Evolutionary conservation across 495 filamentous ascomycete species (phyloP).

Genomic region (Astrothelium subdiscretum): DNA sequence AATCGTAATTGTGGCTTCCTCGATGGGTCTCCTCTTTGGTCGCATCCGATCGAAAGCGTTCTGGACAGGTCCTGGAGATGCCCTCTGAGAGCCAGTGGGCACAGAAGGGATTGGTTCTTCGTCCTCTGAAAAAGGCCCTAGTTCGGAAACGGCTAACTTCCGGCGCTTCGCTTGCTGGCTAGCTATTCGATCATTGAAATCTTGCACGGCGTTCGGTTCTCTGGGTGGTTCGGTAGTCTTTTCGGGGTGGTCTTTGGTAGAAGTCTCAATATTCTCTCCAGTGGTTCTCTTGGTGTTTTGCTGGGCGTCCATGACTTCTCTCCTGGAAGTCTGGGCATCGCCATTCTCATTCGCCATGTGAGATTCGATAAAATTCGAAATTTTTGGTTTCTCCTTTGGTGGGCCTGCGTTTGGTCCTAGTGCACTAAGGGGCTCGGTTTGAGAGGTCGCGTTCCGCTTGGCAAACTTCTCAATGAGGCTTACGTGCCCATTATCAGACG

Average conservation of each 20-base stretch:
- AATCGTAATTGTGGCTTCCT: conserved; percentile 81
- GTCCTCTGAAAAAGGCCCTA: neutral
- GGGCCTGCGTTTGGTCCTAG: neutral
- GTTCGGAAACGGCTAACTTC: neutral
- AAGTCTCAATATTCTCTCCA: neutral
- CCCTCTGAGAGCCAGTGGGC: conserved; percentile 12
- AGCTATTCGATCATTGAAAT: conserved; percentile 31
- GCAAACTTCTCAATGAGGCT: conserved; percentile 27
- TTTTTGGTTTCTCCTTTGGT: neutral
- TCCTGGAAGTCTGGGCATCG: neutral
- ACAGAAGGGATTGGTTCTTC: conserved; percentile 11
- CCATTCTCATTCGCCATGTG: neutral
- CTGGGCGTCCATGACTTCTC: neutral
- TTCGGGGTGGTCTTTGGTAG: neutral
- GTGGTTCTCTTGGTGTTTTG: neutral
- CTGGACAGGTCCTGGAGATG: conserved; percentile 41
- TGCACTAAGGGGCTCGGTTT: neutral
- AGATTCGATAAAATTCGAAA: neutral
- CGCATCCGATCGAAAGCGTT: conserved; percentile 59
- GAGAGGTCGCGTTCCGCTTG: conserved; percentile 14
- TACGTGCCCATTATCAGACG: neutral
- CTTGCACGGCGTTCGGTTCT: conserved; percentile 17
- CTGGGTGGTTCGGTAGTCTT: neutral
- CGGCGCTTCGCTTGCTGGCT: conserved; percentile 15
- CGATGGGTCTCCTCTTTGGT: conserved; percentile 49